phyloP scores from a whole-genome alignment of 805 yeast genomes.

The Metschnikowia lunata region DNA sequence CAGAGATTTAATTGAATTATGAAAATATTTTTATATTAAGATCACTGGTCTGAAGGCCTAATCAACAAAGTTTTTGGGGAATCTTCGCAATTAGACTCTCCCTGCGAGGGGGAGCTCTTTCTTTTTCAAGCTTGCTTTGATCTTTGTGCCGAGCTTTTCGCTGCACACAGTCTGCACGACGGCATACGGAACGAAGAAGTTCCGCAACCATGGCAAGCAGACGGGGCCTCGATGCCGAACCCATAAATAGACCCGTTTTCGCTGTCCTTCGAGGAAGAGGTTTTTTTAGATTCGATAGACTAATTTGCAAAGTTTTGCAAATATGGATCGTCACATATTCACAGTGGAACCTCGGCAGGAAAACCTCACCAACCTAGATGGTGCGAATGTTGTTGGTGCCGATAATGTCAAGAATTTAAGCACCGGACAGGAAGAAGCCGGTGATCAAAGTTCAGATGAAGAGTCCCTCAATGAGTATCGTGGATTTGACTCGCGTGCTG shows the following conservation, averaged over 20 bases:
- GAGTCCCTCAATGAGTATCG: conserved; percentile 19
- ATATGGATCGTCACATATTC: not conserved
- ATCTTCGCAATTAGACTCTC: too few species aligned
- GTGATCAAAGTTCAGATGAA: not conserved
- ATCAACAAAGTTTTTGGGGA: too few species aligned
- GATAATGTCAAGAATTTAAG: not conserved
- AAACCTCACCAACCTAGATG: conserved; percentile 8
- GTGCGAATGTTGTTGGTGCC: conserved; percentile 10
- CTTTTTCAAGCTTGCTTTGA: not conserved
- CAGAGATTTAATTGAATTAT: too few species aligned
- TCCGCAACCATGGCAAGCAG: too few species aligned
- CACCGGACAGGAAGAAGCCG: too few species aligned
- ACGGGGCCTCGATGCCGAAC: not conserved
- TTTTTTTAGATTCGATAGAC: too few species aligned
- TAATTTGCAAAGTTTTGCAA: too few species aligned
- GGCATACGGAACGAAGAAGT: not conserved
- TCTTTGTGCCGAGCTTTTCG: not conserved
- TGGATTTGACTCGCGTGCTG: conserved; percentile 36
- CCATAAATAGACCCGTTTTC: not conserved
- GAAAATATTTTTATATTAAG: too few species aligned
- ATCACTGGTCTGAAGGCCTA: too few species aligned
- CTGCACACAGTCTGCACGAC: not conserved
- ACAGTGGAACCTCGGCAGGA: conserved; percentile 8
- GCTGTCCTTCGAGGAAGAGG: not conserved
- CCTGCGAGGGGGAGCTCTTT: not conserved